Base-by-base conservation (phyloP, 106 monocot species). In the Phalaenopsis equestris region DNA sequence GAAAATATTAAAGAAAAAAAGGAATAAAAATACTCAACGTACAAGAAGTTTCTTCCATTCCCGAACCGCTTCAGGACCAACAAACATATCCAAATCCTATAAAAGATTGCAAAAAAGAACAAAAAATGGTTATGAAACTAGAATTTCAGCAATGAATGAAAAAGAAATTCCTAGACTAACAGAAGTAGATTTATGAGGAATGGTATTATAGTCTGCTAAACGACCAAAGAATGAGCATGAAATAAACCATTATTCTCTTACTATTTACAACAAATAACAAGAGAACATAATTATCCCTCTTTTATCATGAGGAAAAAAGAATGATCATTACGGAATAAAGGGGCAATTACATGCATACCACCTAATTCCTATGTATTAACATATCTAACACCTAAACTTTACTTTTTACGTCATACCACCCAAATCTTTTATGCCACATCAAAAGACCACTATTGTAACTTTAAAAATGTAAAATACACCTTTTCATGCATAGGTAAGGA, bases 31-130 rank as follows among this genome's bases (percentile, higher is more conserved):
- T 41, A 3, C 41, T 76, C 58, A 16, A 42, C 92, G 86, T 78
- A 92, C 92, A 80, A 92, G 89, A 87, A 92, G 89, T 70, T 87
- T 96, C 85, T 88, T 88, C 96, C 96, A 96, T 83, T 96, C 96
- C 21, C 73, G 88, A 42, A 87, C 93, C 49, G 96, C 91, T 76
- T 96, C 90, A 84, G 76, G 77, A 80, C 93, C 82, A 17, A 84
- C 87, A 85, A 86, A 86, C 48, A 43, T 84, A 75, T 92, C 91
- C 65, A 96, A 91, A 78, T 94, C 91, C 96, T 96, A 83, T 43
- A 84, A 39, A 67, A 72, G 79, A 72, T 36, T 74, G 43, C 43
- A 6, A 6, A 74, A 43, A 6, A 52, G 14, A 52, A 9, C 5
- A 74, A 36, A 74, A 38, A 14, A 10, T 72, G 72, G 72, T 15